Percentiles rank a stretch among this genome's conserved stretches.
phyloP scores from a whole-genome alignment of 2,329 filamentous ascomycete genomes.

The Stachybotrys chartarum region DNA sequence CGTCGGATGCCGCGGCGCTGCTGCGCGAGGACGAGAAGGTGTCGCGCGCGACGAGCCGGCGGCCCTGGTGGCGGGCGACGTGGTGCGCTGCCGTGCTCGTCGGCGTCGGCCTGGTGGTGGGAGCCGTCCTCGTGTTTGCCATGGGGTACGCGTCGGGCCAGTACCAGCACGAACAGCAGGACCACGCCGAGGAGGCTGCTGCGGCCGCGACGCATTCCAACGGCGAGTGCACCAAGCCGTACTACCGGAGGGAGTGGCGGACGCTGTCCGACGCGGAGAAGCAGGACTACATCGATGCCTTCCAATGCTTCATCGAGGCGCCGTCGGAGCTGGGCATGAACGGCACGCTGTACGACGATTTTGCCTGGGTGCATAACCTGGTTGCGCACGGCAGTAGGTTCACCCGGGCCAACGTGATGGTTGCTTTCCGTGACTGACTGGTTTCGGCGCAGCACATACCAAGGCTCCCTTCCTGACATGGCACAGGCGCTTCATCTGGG shows the following conservation, averaged over 20 bases:
- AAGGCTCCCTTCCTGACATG: constrained; percentile 9
- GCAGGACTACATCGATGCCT: constrained; percentile 6
- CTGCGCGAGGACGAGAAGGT: neutral
- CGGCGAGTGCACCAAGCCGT: constrained; percentile 1
- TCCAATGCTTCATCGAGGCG: constrained; percentile 8
- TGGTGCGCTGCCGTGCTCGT: neutral
- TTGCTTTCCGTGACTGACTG: neutral
- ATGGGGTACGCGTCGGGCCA: neutral
- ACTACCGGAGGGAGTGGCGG: constrained; percentile 6
- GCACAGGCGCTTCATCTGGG: constrained; percentile 9
- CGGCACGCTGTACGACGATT: constrained; percentile 8
- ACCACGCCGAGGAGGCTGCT: neutral
- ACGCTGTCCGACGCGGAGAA: constrained; percentile 6
- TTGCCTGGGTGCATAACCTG: constrained; percentile 9
- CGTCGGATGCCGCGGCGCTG: neutral
- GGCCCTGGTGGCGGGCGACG: neutral
- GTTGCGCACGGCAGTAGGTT: constrained; percentile 9
- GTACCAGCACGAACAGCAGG: neutral
- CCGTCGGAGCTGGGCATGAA: constrained; percentile 6
- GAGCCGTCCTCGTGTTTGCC: neutral
- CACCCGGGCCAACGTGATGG: neutral
- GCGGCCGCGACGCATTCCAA: neutral
- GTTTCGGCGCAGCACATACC: constrained; percentile 1
- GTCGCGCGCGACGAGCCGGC: neutral
- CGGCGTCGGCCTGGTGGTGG: neutral